Percentiles rank a stretch among this genome's conserved stretches.
These are phyloP conservation scores for Cryptococcus sp. DNA, from an alignment of 1,284 basidiomycete species.

Conservation along the genomic window DNA sequence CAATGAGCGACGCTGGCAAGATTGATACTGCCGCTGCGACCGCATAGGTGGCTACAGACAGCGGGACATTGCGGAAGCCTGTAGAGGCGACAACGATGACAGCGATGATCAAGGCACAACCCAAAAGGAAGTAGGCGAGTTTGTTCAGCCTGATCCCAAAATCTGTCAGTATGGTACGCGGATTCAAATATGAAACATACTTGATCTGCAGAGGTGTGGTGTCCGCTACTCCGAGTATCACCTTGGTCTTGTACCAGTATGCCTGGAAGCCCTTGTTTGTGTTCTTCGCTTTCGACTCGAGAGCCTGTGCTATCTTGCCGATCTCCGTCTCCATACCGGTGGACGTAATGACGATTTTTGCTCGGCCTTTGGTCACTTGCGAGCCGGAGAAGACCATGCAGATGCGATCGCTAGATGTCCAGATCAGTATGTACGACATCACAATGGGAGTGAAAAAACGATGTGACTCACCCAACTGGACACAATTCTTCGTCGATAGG, in stretches of 20 bases:
- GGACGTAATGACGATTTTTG: constrained; percentile 60
- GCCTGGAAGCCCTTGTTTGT: constrained; percentile 48
- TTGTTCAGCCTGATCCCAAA: constrained; percentile 52
- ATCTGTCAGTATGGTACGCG: background rate
- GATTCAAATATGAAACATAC: constrained; percentile 22
- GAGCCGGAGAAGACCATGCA: constrained; percentile 60
- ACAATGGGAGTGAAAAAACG: constrained; percentile 23
- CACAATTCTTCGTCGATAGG: constrained; percentile 52
- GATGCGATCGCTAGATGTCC: constrained; percentile 37
- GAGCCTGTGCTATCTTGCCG: constrained; percentile 61
- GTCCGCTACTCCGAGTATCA: constrained; percentile 54
- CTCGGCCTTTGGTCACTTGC: constrained; percentile 67
- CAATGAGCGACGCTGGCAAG: constrained; percentile 58
- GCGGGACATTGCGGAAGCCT: constrained; percentile 54
- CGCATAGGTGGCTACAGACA: constrained; percentile 54
- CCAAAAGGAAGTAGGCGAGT: constrained; percentile 65
- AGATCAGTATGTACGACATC: background rate
- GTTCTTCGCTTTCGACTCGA: constrained; percentile 51
- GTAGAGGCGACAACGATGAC: constrained; percentile 63
- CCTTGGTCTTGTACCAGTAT: constrained; percentile 51
- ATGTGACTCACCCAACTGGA: constrained; percentile 56
- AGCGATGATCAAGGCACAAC: constrained; percentile 60
- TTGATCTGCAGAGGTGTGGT: constrained; percentile 66
- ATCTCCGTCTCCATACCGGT: constrained; percentile 70
- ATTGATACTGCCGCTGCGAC: constrained; percentile 60